Evolutionary conservation across 495 filamentous ascomycete species (phyloP).

Genomic region (Mycothermus thermophilus): DNA sequence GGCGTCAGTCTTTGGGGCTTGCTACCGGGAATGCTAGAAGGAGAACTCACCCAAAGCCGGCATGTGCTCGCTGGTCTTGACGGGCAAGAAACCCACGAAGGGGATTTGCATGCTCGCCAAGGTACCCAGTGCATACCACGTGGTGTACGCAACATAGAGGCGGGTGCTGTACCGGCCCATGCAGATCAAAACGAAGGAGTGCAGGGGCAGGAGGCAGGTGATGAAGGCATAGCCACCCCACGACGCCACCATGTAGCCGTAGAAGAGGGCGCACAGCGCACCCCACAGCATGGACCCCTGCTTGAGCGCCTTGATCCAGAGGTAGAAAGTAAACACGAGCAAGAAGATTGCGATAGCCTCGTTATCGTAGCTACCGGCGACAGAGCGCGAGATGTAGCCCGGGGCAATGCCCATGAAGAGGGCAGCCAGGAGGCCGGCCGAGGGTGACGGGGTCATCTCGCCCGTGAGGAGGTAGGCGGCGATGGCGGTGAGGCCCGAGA

Average conservation of each 20-base stretch:
- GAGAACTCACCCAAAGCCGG: conserved; percentile 65
- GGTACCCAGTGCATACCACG: conserved; percentile 95
- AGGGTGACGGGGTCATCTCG: conserved; percentile 85
- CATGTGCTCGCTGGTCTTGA: conserved; percentile 98
- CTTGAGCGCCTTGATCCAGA: conserved; percentile 98
- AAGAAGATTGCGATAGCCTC: conserved; percentile 99
- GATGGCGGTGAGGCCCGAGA: conserved; percentile 87
- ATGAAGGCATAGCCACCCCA: conserved; percentile 99
- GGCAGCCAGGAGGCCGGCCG: conserved; percentile 87
- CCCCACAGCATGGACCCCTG: conserved; percentile 93
- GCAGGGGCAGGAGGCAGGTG: conserved; percentile 90
- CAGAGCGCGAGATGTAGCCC: conserved; percentile 93
- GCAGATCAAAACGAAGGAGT: conserved; percentile 86
- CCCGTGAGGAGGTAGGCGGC: conserved; percentile 93
- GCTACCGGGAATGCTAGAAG: no score
- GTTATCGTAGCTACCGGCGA: conserved; percentile 98
- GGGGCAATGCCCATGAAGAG: conserved; percentile 95
- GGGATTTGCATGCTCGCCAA: conserved; percentile 99
- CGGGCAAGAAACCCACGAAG: conserved; percentile 93
- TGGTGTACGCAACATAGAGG: conserved; percentile 90
- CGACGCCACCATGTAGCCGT: conserved; percentile 99
- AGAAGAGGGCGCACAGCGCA: conserved; percentile 86
- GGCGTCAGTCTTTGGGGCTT: no score
- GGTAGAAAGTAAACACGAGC: conserved; percentile 94
- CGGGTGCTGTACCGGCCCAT: conserved; percentile 95